These are phyloP conservation scores for Fraxinus angustifolia DNA, from an alignment of 305 asterid species.

Conservation along the genomic window DNA sequence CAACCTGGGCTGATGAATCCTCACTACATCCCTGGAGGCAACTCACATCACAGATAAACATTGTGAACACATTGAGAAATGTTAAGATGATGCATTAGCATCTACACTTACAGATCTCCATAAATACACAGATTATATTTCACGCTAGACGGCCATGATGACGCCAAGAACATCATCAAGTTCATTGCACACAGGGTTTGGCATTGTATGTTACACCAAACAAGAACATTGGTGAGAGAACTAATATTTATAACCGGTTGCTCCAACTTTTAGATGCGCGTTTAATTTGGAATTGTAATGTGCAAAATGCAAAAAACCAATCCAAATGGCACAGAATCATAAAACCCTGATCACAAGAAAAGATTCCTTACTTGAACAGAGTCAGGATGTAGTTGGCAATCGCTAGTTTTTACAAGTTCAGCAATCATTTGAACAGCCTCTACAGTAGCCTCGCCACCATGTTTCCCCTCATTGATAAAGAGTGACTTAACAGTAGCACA, in stretches of 20 bases:
- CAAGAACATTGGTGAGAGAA: not conserved
- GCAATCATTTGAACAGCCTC: conserved; percentile 88
- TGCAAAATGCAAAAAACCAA: not conserved
- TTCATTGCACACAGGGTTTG: not conserved
- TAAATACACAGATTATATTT: not conserved
- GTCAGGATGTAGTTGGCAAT: conserved; percentile 90
- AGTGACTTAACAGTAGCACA: conserved; percentile 66
- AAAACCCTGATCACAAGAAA: not conserved
- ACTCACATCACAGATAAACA: not conserved
- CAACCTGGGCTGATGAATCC: not conserved
- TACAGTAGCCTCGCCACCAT: conserved; percentile 89
- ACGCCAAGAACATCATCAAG: not conserved
- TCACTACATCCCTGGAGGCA: not conserved
- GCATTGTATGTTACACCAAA: not conserved
- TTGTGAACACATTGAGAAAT: not conserved
- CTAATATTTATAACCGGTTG: not conserved
- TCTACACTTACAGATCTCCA: not conserved
- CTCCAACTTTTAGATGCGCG: not conserved
- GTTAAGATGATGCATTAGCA: not conserved
- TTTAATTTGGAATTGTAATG: not conserved
- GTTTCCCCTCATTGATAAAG: conserved; percentile 81
- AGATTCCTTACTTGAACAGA: conserved; percentile 63
- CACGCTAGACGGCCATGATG: not conserved
- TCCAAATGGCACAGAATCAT: conserved; percentile 9
- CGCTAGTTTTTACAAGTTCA: conserved; percentile 66